Percentiles rank a stretch among this genome's conserved stretches.
Conservation (phyloP, 139 green algal species). For the Closterium sp. region DNA sequence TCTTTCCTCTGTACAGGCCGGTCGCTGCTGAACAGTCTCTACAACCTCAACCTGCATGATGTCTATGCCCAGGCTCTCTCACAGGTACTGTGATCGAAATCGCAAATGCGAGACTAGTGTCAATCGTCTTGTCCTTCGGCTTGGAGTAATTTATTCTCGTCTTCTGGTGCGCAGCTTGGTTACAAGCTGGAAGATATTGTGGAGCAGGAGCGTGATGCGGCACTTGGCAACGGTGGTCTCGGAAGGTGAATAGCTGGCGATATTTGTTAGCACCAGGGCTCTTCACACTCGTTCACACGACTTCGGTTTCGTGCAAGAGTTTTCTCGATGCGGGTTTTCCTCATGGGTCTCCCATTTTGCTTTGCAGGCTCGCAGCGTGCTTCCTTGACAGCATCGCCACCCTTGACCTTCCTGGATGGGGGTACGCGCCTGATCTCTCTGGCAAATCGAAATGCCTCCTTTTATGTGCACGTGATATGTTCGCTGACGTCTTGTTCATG, state of each 20-base stretch:
- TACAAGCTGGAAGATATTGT: constrained; percentile 55
- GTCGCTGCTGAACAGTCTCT: constrained; percentile 87
- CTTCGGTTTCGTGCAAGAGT: neutral
- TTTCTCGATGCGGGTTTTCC: neutral
- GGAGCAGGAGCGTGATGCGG: constrained; percentile 71
- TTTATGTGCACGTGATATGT: neutral
- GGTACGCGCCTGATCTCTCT: constrained; percentile 62
- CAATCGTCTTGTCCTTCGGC: neutral
- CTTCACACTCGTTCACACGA: neutral
- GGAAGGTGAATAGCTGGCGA: constrained; percentile 17
- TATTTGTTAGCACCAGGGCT: no score
- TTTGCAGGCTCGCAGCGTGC: constrained; percentile 83
- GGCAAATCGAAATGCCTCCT: neutral
- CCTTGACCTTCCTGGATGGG: constrained; percentile 91
- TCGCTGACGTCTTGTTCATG: neutral
- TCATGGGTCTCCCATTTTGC: neutral
- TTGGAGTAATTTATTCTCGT: neutral
- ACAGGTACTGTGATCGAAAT: neutral
- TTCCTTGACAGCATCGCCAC: constrained; percentile 98
- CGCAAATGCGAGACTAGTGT: neutral
- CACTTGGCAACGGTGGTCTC: constrained; percentile 85
- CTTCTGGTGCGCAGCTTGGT: constrained; percentile 62
- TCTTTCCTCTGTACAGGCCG: constrained; percentile 57
- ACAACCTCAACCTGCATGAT: constrained; percentile 83
- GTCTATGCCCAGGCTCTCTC: constrained; percentile 76